phyloP scores from a whole-genome alignment of 192 early-diverging fungal species.

The Backusella luteola region DNA sequence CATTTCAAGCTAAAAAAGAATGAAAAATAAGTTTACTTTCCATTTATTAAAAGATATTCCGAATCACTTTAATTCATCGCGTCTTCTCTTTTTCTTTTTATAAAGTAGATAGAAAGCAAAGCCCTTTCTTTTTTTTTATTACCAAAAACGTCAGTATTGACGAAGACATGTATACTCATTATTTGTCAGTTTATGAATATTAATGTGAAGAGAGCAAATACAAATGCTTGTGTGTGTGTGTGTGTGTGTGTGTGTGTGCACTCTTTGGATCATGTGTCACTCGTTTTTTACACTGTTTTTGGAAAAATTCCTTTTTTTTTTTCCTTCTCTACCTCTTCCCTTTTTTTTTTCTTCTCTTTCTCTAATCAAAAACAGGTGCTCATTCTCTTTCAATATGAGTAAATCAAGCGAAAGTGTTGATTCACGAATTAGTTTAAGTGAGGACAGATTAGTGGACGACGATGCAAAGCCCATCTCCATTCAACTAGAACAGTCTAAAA shows the following conservation, averaged over 20 bases:
- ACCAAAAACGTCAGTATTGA: too few relatives aligned
- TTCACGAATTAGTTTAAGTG: neutral
- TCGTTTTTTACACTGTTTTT: neutral
- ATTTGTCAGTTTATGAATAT: neutral
- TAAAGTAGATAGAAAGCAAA: neutral
- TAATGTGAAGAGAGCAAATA: neutral
- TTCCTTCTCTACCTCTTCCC: neutral
- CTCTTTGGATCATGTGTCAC: neutral
- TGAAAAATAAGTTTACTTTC: neutral
- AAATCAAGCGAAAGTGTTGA: neutral
- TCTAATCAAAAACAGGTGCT: neutral
- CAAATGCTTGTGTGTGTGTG: neutral
- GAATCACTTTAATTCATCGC: neutral
- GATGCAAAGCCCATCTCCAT: constrained; percentile 7
- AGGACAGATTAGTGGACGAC: neutral
- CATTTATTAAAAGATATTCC: neutral
- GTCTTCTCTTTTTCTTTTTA: neutral
- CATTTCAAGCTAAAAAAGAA: neutral
- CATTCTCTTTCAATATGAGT: neutral
- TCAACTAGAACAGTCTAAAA: neutral
- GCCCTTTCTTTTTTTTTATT: too few relatives aligned
- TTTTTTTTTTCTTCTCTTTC: neutral
- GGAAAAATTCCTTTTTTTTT: neutral
- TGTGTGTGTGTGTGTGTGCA: neutral
- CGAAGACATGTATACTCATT: too few relatives aligned